A percentile compares a stretch with the other conserved stretches of the same genome.
Evolutionary conservation across 306 rosid species (phyloP).

Genomic region (Elaeagnus macrophylla): DNA sequence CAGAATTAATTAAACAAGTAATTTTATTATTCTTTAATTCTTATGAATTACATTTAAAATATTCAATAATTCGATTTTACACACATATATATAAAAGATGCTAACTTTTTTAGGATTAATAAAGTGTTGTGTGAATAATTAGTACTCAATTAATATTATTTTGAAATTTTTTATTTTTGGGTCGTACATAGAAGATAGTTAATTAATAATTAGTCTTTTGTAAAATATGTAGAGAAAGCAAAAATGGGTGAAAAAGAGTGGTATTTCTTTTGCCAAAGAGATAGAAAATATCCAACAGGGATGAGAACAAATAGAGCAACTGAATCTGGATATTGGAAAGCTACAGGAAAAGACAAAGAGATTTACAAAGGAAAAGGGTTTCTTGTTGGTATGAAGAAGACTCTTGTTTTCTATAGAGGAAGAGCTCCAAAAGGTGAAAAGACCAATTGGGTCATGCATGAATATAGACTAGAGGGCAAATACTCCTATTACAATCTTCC

Average conservation of each 20-base stretch:
- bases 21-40: too few species aligned
- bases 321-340: constrained; percentile 89
- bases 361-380: constrained; percentile 49
- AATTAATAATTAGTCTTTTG: too few species aligned
- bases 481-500: constrained; percentile 36
- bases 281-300: constrained; percentile 93
- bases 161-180: too few species aligned
- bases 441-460: constrained; percentile 96
- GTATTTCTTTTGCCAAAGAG: constrained; percentile 84
- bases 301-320: constrained; percentile 92
- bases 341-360: constrained; percentile 86
- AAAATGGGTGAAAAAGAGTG: constrained; percentile 97
- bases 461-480: constrained; percentile 69
- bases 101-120: too few species aligned
- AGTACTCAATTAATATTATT: too few species aligned
- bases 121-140: too few species aligned
- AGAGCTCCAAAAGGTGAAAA: constrained; percentile 96
- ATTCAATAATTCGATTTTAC: too few species aligned
- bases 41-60: too few species aligned
- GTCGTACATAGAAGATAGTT: background rate
- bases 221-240: constrained; percentile 47
- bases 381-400: constrained; percentile 93
- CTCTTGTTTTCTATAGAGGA: constrained; percentile 83
- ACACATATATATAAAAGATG: too few species aligned
- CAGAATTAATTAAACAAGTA: too few species aligned